Evolutionary conservation across 805 yeast genomes (phyloP).

Genomic region (Metahyphopichia silvanorum): DNA sequence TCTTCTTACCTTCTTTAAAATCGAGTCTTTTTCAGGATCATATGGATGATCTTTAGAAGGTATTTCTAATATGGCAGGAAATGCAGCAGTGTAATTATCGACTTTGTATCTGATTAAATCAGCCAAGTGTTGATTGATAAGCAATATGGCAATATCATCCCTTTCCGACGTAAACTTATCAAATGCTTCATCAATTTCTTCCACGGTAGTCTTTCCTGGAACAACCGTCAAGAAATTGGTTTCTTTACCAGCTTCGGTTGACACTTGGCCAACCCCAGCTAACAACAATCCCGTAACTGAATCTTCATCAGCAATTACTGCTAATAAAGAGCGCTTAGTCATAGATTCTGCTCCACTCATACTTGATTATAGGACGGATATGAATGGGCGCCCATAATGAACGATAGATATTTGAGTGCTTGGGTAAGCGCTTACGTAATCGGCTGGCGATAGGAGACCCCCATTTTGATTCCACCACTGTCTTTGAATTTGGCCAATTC

Average conservation of each 20-base stretch:
- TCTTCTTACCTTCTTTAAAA: constrained; percentile 89
- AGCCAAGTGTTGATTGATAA: constrained; percentile 93
- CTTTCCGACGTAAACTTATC: constrained; percentile 67
- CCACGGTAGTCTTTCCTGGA: constrained; percentile 73
- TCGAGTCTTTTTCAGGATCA: constrained; percentile 97
- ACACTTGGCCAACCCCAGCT: constrained; percentile 92
- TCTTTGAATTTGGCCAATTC: no score
- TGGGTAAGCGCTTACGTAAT: no score
- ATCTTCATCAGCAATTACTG: constrained; percentile 97
- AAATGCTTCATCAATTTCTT: constrained; percentile 72
- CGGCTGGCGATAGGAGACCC: no score
- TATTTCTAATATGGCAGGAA: constrained; percentile 94
- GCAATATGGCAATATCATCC: constrained; percentile 87
- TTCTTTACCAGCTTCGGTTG: constrained; percentile 54
- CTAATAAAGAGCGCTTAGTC: constrained; percentile 76
- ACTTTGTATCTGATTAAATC: constrained; percentile 81
- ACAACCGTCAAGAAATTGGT: constrained; percentile 80
- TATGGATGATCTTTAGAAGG: constrained; percentile 99
- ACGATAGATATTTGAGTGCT: no score
- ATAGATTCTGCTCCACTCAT: constrained; percentile 39
- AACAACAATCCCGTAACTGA: constrained; percentile 92
- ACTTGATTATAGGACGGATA: constrained; percentile 2
- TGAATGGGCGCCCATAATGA: no score
- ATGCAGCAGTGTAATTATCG: constrained; percentile 83
- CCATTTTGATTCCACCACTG: no score